Base-by-base conservation (phyloP, 2,329 filamentous ascomycete species). In the Colletotrichum siamense region DNA sequence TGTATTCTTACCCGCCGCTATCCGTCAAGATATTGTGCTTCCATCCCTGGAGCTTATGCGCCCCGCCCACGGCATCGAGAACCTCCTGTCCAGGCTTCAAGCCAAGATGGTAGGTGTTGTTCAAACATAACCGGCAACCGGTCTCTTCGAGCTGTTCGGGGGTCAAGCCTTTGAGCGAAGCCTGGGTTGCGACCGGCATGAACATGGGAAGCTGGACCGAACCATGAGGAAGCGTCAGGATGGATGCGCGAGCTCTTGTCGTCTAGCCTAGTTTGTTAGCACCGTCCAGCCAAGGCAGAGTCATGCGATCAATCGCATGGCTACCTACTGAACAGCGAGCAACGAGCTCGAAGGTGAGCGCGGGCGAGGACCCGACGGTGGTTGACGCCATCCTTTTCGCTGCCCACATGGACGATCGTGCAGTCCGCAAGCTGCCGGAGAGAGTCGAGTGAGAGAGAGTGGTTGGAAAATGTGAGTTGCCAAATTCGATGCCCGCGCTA, bases 161-260 rank as follows among this genome's bases (percentile, higher is more conserved):
- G 1, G 97, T 99, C 72, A 99, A 87, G 59, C 97, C 97, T 84
- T 99, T 99, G 52, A 99, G 89, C 1, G 96, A 98, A 1, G 95
- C 97, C 86, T 99, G 97, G 1, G 97, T 99, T 34, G 97, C 97
- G 59, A 99, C 97, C 18, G 97, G 97, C 97, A 99, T 99, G 86
- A 99, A 99, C 75, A 99, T 93, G 9, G 98, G 97, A 34, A 99
- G 91, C 81, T 94, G 92, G 30, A 99, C 96, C 2, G 94, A 90
- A 74, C 97, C 97, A 92, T 99, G 98, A 67, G 97, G 96, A 30
- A 99, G 92, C 64, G 93, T 94, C 70, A 99, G 90, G 75, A 92
- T 93, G 69, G 97, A 97, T 66, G 97, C 97, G 79, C 97, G 94
- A 30, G 97, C 97, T 89, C 96, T 95, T 13, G 96, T 99, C 65